phyloP scores from a whole-genome alignment of 176 grass and related monocot genomes.

The Lolium rigidum region DNA sequence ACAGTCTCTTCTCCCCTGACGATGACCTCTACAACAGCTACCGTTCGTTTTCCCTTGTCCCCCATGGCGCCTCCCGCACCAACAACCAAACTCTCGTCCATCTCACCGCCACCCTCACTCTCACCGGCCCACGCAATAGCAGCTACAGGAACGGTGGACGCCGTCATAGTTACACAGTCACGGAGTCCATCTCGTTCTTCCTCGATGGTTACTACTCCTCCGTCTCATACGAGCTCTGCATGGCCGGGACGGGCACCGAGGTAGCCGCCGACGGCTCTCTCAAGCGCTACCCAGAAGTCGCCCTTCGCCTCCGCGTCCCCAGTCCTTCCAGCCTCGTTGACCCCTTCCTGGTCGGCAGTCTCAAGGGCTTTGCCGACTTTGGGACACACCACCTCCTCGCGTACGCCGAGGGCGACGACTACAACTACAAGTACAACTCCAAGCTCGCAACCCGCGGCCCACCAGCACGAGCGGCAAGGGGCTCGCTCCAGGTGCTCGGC shows the following conservation, averaged over 20 bases:
- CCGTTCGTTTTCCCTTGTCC: conserved; percentile 45
- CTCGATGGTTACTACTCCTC: conserved; percentile 36
- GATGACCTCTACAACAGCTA: not conserved
- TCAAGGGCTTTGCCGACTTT: conserved; percentile 42
- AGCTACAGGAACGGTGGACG: not conserved
- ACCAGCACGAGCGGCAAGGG: not conserved
- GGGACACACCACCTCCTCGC: conserved; percentile 45
- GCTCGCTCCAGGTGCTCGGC: not conserved
- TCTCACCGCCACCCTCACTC: conserved; percentile 47
- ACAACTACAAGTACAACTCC: conserved; percentile 48
- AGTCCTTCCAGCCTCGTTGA: conserved; percentile 21
- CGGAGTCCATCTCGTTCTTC: not conserved
- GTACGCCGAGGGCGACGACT: conserved; percentile 45
- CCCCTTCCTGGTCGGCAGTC: conserved; percentile 44
- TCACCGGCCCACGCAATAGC: not conserved
- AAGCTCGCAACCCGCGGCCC: not conserved
- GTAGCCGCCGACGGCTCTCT: not conserved
- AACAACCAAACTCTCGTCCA: not conserved
- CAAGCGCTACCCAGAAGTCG: conserved; percentile 14
- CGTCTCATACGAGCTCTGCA: conserved; percentile 44
- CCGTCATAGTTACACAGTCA: not conserved
- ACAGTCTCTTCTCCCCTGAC: no score
- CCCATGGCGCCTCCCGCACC: conserved; percentile 30
- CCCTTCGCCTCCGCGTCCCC: conserved; percentile 51
- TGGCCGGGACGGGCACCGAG: conserved; percentile 47